Conservation (phyloP, 164 flowering plant species). For the Sextonia rubra region DNA sequence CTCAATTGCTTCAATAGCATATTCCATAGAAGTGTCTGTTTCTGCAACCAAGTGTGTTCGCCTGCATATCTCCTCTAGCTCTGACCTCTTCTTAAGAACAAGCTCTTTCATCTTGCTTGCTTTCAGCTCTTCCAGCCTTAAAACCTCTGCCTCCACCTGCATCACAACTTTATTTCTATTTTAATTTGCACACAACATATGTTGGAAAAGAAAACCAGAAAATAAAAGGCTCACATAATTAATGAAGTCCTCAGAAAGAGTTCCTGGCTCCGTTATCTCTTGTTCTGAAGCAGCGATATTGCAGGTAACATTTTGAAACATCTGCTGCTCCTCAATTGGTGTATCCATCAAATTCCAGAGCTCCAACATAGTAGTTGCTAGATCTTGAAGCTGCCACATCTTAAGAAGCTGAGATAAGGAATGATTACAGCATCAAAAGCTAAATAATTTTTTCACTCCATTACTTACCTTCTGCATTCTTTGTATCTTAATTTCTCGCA, state of each 20-base stretch:
- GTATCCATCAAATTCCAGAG: constrained; percentile 91
- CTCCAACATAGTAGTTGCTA: constrained; percentile 62
- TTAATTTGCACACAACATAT: constrained; percentile 2
- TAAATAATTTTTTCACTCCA: background rate
- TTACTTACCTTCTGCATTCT: constrained; percentile 55
- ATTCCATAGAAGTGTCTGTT: constrained; percentile 40
- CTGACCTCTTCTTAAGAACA: constrained; percentile 72
- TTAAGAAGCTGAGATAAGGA: background rate
- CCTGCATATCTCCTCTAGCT: constrained; percentile 78
- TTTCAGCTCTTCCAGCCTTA: constrained; percentile 74
- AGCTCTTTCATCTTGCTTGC: constrained; percentile 95
- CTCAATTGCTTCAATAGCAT: constrained; percentile 66
- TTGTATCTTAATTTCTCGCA: constrained; percentile 53
- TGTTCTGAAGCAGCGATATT: constrained; percentile 64
- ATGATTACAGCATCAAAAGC: background rate
- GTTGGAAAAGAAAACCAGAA: background rate
- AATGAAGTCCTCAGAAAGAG: constrained; percentile 50
- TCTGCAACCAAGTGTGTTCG: constrained; percentile 66
- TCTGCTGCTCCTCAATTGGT: constrained; percentile 67
- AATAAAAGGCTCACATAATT: constrained; percentile 39
- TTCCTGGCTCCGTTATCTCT: constrained; percentile 61
- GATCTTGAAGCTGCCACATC: constrained; percentile 61
- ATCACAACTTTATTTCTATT: constrained; percentile 10
- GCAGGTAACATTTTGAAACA: constrained; percentile 65
- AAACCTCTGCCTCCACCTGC: constrained; percentile 86